Base-by-base conservation (phyloP, 78 protist genomes). In the Chrysochromulina parva region DNA sequence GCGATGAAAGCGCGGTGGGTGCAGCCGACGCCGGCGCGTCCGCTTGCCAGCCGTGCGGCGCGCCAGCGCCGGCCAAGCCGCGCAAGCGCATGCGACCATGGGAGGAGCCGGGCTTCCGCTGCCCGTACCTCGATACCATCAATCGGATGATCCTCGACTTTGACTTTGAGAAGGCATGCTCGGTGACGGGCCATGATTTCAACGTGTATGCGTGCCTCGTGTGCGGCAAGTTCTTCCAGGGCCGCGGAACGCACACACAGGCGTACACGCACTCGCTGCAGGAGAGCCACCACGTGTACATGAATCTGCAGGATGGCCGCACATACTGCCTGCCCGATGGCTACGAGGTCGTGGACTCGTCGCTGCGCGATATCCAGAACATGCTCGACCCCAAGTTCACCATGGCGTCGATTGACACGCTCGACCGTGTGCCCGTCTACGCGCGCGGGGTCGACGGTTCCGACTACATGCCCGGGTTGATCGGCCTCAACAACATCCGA, bases 151-250 rank as follows among this genome's bases (percentile, higher is more conserved):
- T 76, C 24, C 88, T 99, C 22, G 99, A 99, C 90, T 99, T 99
- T 59, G 99, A 99, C 85, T 98, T 98, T 78, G 99, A 97, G 95
- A 98, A 97, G 88, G 76, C 94, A 9, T 98, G 99, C 92, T 93
- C 96, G 6, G 95, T 97, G 55, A 92, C 99, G 13, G 91, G 97
- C 73, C 50, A 91, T 24, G 94, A 96, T 57, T 87, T 90, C 76
- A 98, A 99, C 84, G 98, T 99, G 14, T 99, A 99, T 94, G 97
- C 97, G 53, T 99, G 99, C 91, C 96, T 98, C 28, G 99, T 98
- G 5, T 99, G 99, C 88, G 99, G 99, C 62, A 93, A 95, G 93
- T 96, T 95, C 94, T 98, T 94, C 92, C 99, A 97, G 81, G 98
- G 99, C 7, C 93, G 99, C 28, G 98, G 99, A 10, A 73, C 24